These are phyloP conservation scores for Aspergillus piperis DNA, from an alignment of 2,329 filamentous ascomycete species.

Conservation along the genomic window DNA sequence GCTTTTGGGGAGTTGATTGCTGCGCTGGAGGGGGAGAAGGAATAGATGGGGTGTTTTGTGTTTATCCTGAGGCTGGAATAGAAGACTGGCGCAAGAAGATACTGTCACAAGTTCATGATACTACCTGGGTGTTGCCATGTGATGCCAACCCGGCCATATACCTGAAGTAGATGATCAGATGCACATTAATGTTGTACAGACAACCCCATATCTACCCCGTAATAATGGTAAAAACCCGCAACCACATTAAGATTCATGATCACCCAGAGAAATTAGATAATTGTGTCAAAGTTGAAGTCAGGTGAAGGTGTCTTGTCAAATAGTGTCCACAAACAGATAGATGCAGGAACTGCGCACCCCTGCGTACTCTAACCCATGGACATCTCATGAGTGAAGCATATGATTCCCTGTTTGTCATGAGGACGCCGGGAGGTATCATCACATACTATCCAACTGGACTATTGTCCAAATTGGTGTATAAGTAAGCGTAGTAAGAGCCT, in stretches of 20 bases:
- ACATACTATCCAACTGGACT: not conserved
- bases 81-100: not conserved
- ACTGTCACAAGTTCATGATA: not conserved
- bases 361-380: not conserved
- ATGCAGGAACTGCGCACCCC: not conserved
- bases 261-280: not conserved
- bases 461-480: not conserved
- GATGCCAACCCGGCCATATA: not conserved
- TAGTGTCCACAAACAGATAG: not conserved
- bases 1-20: conserved; percentile 8
- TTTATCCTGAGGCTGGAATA: not conserved
- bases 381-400: not conserved
- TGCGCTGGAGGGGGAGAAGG: not conserved
- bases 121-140: not conserved
- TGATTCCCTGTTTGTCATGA: not conserved
- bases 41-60: not conserved
- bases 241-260: not conserved
- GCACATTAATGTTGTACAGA: not conserved
- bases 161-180: not conserved
- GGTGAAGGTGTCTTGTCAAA: not conserved
- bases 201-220: not conserved
- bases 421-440: not conserved
- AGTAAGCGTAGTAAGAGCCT: not conserved
- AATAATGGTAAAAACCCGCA: not conserved
- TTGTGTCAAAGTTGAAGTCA: not conserved